Evolutionary conservation across 2,329 filamentous ascomycete genomes (phyloP).

Genomic region (Aureobasidium sp.): DNA sequence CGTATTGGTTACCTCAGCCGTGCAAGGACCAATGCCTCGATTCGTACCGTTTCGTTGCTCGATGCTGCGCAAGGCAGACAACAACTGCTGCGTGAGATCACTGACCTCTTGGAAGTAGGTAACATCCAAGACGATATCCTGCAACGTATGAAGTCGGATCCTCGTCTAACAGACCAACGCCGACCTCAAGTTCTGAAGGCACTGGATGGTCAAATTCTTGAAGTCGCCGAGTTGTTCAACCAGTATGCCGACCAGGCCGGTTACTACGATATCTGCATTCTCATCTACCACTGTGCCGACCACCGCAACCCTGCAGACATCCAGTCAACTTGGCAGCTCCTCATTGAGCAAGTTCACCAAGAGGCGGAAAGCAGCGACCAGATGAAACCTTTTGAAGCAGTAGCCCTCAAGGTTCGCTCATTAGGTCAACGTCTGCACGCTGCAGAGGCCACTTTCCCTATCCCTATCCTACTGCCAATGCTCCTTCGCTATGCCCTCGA

Average conservation of each 20-base stretch:
- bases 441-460: slow-evolving; percentile 25
- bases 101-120: slow-evolving; percentile 80
- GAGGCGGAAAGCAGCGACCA: slow-evolving; percentile 40
- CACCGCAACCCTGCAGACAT: slow-evolving; percentile 84
- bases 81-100: slow-evolving; percentile 72
- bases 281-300: slow-evolving; percentile 87
- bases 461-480: slow-evolving; percentile 42
- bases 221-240: slow-evolving; percentile 85
- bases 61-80: slow-evolving; percentile 56
- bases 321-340: slow-evolving; percentile 69
- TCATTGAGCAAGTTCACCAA: slow-evolving; percentile 58
- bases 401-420: slow-evolving; percentile 51
- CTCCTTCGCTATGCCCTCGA: slow-evolving; percentile 46
- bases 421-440: slow-evolving; percentile 44
- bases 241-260: slow-evolving; percentile 80
- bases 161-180: slow-evolving; percentile 55
- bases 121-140: slow-evolving; percentile 91
- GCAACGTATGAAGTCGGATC: slow-evolving; percentile 64
- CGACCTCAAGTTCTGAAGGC: slow-evolving; percentile 55
- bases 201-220: slow-evolving; percentile 69
- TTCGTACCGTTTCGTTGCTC: slow-evolving; percentile 65
- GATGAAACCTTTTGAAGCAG: slow-evolving; percentile 58
- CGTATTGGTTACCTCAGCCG: slow-evolving; percentile 83
- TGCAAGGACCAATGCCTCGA: slow-evolving; percentile 86
- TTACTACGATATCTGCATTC: slow-evolving; percentile 87